Conservation (phyloP, 1,284 basidiomycete genomes). For the Puccinia hordei region DNA sequence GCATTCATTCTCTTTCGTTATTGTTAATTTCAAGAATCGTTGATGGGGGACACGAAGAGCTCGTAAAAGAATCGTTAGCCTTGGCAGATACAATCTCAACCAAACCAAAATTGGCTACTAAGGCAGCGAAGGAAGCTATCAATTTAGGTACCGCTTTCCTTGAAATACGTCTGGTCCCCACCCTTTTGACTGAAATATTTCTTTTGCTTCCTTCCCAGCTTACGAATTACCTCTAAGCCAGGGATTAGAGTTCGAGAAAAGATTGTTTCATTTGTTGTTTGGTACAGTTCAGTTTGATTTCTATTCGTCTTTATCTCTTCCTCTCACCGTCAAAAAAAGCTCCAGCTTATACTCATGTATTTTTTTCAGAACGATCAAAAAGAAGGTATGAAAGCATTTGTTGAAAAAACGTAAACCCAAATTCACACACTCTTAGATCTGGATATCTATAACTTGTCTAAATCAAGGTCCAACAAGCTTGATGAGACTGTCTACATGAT, state of each 20-base stretch:
- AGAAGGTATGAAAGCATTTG: slow-evolving; percentile 96
- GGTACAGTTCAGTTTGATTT: slow-evolving; percentile 66
- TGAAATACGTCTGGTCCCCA: not conserved
- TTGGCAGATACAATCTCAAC: slow-evolving; percentile 78
- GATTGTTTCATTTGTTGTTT: slow-evolving; percentile 89
- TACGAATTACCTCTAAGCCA: slow-evolving; percentile 79
- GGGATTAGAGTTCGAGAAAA: slow-evolving; percentile 82
- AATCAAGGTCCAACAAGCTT: no score
- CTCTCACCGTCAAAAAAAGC: not conserved
- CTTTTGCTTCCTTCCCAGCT: slow-evolving; percentile 63
- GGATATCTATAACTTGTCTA: not conserved
- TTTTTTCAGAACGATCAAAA: slow-evolving; percentile 76
- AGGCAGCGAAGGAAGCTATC: slow-evolving; percentile 92
- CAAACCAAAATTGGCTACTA: slow-evolving; percentile 81
- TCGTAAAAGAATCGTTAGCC: slow-evolving; percentile 84
- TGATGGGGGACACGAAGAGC: slow-evolving; percentile 71
- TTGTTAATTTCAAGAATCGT: slow-evolving; percentile 65
- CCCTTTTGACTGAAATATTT: not conserved
- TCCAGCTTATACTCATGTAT: not conserved
- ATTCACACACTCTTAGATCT: slow-evolving; percentile 63
- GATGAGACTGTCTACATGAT: no score
- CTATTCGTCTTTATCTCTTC: not conserved
- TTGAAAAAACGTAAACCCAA: slow-evolving; percentile 89
- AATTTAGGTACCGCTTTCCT: slow-evolving; percentile 70
- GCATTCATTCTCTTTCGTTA: slow-evolving; percentile 60